phyloP scores from a whole-genome alignment of 2,329 filamentous ascomycete species.

The Didymella pomorum region DNA sequence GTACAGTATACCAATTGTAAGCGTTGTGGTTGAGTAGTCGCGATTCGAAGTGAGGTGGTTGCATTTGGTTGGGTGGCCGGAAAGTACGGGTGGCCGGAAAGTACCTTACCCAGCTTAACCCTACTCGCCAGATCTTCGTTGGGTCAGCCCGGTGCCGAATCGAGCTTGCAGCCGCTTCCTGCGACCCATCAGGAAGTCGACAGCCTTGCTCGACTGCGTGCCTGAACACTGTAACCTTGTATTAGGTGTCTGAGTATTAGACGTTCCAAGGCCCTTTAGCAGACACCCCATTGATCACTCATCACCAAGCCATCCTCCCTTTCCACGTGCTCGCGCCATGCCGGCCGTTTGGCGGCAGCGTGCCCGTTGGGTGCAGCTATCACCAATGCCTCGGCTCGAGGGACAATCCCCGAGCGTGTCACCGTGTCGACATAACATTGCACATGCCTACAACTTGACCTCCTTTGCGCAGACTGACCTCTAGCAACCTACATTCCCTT shows the following conservation, averaged over 20 bases:
- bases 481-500: not conserved
- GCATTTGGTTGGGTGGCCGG: no score
- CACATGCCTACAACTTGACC: conserved; percentile 12
- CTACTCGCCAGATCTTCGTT: conserved; percentile 9
- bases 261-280: no score
- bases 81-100: no score
- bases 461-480: conserved; percentile 5
- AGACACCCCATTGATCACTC: not conserved
- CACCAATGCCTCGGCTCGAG: conserved; percentile 34
- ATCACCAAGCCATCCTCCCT: not conserved
- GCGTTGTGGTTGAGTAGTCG: no score
- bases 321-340: not conserved
- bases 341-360: conserved; percentile 3
- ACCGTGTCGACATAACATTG: not conserved
- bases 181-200: not conserved
- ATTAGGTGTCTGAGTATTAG: not conserved
- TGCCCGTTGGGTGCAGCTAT: conserved; percentile 4
- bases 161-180: conserved; percentile 6
- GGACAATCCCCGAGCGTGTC: conserved; percentile 11
- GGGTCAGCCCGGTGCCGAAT: conserved; percentile 23
- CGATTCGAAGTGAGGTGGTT: no score
- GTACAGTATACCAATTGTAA: no score
- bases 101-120: no score
- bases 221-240: no score
- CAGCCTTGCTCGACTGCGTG: not conserved